Evolutionary conservation across 441 rosid genomes (phyloP).

Genomic region (Populus hybrid): DNA sequence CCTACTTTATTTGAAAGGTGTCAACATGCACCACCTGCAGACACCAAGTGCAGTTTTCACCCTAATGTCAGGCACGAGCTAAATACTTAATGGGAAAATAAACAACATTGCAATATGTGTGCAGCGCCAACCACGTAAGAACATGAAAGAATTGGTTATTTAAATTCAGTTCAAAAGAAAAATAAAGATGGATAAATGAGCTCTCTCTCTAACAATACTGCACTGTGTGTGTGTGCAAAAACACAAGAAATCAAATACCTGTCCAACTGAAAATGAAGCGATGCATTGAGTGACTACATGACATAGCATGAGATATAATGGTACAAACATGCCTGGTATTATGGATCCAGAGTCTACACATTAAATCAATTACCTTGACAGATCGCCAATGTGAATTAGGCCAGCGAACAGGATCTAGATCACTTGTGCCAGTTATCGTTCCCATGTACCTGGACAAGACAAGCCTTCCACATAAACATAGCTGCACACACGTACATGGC

Average conservation of each 20-base stretch:
- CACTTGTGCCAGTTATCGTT: slow-evolving; percentile 83
- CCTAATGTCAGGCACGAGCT: not conserved
- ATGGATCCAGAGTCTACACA: not conserved
- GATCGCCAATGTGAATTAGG: slow-evolving; percentile 75
- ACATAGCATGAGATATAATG: not conserved
- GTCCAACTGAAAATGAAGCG: not conserved
- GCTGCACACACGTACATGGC: not conserved
- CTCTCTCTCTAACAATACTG: not conserved
- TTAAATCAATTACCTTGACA: slow-evolving; percentile 53
- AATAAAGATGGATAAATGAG: not conserved
- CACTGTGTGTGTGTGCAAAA: not conserved
- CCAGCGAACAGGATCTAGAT: slow-evolving; percentile 51
- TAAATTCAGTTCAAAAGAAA: not conserved
- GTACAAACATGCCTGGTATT: not conserved
- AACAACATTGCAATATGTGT: not conserved
- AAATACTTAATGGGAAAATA: not conserved
- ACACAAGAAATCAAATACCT: not conserved
- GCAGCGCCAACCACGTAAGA: not conserved
- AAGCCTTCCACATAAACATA: not conserved
- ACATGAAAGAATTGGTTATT: not conserved
- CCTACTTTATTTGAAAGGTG: not conserved
- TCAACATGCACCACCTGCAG: too few species aligned
- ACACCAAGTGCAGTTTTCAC: not conserved
- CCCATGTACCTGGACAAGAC: slow-evolving; percentile 76
- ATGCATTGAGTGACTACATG: not conserved